Base-by-base conservation (phyloP, 306 rosid species). In the Prosopis cineraria region DNA sequence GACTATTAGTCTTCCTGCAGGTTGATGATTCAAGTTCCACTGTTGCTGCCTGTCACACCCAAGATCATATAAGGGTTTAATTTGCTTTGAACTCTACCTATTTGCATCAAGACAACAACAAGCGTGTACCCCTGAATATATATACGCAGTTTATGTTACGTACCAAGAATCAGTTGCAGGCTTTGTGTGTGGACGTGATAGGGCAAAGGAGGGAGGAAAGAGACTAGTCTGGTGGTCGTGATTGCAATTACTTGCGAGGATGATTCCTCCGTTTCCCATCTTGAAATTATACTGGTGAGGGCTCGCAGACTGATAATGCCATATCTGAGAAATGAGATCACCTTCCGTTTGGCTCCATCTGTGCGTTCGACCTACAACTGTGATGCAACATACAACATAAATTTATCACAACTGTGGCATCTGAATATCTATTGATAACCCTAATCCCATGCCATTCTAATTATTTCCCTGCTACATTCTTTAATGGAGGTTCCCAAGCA, bases 241-340 rank as follows among this genome's bases (percentile, higher is more conserved):
- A n/a, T 52, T 78, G 77, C 70, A 60, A 41, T 75, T 80, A 44
- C 69, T 83, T 20, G 82, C 47, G 22, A 88, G 79, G 73, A 85
- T 43, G 41, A 84, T 89, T 75, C 90, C 90, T 9, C 87, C 89
- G 68, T 86, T 83, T 75, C 79, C 90, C 87, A 84, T 86, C 82
- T 72, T 89, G 66, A 82, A 81, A 45, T 87, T 79, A 37, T 80
- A 87, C 2, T 20, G 59, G 72, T 76, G 85, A 77, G 85, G 79
- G 33, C 71, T 77, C 47, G 64, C 59, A 58, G 81, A 39, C 0
- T 63, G 40, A 19, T 17, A 79, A 74, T 80, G 81, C 25, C 40
- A 24, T 27, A 53, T 68, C 45, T 68, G 77, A 50, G 80, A 71
- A 31, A 69, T 47, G 48, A 52, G 43, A 65, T 75, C 79, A 65